These are phyloP conservation scores for Gossypium mustelinum DNA, from an alignment of 345 rosid genomes.

Conservation along the genomic window DNA sequence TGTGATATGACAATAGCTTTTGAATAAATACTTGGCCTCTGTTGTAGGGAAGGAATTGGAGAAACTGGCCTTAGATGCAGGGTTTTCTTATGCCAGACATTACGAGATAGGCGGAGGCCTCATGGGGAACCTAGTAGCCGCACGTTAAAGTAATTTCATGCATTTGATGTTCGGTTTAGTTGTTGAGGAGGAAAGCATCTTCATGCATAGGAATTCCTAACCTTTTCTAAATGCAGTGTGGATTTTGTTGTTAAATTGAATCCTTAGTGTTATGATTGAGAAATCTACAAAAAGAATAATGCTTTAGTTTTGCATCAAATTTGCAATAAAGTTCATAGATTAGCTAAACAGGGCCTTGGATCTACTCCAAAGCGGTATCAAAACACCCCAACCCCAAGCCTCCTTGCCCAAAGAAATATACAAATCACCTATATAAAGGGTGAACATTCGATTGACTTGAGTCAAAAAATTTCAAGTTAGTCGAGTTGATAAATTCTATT, in stretches of 20 bases:
- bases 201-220: background rate
- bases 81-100: slow-evolving; percentile 64
- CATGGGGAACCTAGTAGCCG: slow-evolving; percentile 79
- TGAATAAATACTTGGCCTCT: background rate
- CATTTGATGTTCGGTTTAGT: background rate
- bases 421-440: too few species aligned
- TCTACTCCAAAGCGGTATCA: background rate
- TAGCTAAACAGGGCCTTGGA: background rate
- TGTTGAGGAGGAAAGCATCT: background rate
- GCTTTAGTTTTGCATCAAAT: background rate
- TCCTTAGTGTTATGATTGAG: background rate
- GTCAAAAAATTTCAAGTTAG: too few species aligned
- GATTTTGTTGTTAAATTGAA: background rate
- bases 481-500: accelerated
- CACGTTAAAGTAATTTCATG: slow-evolving; percentile 29
- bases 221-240: background rate
- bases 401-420: too few species aligned
- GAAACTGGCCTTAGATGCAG: slow-evolving; percentile 63
- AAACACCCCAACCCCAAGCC: background rate
- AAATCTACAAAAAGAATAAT: background rate
- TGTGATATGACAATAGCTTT: background rate
- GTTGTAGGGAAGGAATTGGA: slow-evolving; percentile 70
- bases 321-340: background rate
- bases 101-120: slow-evolving; percentile 73
- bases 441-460: too few species aligned